Base-by-base conservation (phyloP, 805 yeast species). In the Metschnikowia lochheadii region DNA sequence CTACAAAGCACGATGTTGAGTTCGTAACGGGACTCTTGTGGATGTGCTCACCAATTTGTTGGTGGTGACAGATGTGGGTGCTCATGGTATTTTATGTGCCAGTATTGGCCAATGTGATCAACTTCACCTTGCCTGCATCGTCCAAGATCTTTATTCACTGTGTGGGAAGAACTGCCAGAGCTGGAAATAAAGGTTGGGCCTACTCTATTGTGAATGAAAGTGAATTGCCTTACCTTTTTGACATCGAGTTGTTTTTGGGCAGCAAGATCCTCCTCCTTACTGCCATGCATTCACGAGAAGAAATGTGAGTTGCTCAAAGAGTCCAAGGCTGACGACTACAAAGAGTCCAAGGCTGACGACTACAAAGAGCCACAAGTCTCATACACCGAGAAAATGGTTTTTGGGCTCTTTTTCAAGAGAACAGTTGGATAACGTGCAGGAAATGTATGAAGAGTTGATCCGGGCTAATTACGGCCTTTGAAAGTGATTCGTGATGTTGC, bases 31-130 rank as follows among this genome's bases (percentile, higher is more conserved):
- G 74, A 2, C 65, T 94, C 51, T 72, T 94, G 51, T 82, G 79
- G 60, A 82, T 1, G 99, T 97, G 1, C 73, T 87, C 42, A 83
- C 97, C 4, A 82, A 87, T 31, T 66, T 94, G n/a, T 69, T 94
- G 65, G 97, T 94, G 8, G 99, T 94, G 49, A 94, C 99, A 1
- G 99, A 94, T 75, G 98, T 89, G 56, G 96, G 96, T 23, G 99
- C 99, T 1, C 85, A 99, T 76, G 99, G 99, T 83, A 90, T n/a
- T 94, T 54, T 99, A 95, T 81, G 89, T 94, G 57, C 99, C 99
- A 0, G 84, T 94, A 49, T 79, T 94, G 63, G 96, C 98, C 6
- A 91, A 95, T 63, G 99, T 94, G 48, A 79, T 94, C 58, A 94
- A 94, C 67, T 94, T 81, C 68, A 83, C 96, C 1, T 76, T 94